Evolutionary conservation across 2,329 filamentous ascomycete genomes (phyloP), one percentile per base, ranked within the genome.

Genomic region (Teratosphaeria gauchensis): DNA sequence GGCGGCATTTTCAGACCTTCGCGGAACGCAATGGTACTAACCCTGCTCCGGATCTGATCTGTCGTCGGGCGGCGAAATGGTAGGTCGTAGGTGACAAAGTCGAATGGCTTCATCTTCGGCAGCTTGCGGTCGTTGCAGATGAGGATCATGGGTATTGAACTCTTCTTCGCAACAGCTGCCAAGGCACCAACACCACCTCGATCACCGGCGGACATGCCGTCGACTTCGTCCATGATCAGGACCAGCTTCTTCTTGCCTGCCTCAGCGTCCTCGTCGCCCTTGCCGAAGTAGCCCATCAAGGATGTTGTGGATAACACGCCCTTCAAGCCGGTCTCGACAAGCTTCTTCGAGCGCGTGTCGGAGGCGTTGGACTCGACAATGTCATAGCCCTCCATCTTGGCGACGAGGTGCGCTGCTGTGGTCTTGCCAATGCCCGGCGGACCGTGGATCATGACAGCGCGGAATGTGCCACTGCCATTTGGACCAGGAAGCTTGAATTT

Each of bases 81-180:
- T 63, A 99, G 77, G 64, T 97, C 92, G 68, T 83, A 92, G 2
- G 90, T 87, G 56, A 89, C 87, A 68, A 84, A 84, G 71, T 97
- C 92, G 71, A 99, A 99, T 0, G 94, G 94, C 75, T 92, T 96
- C 94, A 99, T 99, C 80, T 99, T 99, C 32, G 88, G 94, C 62
- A 92, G 77, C 64, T 83, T 86, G 65, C 94, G 87, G 71, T 99
- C 94, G 73, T 99, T 99, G 82, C 94, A 99, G 66, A 99, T 97
- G 57, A 99, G 81, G 65, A 99, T 97, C 71, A 99, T 87, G 0
- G 94, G 94, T 28, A 99, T 85, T 66, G 94, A 86, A 0, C 92
- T 94, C 79, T 95, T 96, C 77, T 89, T 96, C 80, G 92, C 96
- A 57, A 96, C 88, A 59, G 94, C 90, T 58, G 94, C 92, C 58